phyloP scores from a whole-genome alignment of 331 rosid genomes.

The Prunus yedoensis region DNA sequence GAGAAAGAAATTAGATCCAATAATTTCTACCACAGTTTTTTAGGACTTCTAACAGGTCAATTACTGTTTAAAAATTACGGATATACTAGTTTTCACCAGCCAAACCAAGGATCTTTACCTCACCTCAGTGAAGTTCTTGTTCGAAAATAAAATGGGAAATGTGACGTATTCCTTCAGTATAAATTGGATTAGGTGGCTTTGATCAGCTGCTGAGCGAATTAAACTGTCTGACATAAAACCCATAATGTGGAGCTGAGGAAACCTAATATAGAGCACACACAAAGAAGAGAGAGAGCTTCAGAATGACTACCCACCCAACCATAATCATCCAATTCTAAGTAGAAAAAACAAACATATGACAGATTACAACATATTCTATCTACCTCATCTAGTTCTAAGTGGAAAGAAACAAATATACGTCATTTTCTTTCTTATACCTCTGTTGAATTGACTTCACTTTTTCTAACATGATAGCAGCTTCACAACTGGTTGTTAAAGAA shows the following conservation, averaged over 20 bases:
- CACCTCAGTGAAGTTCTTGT: conserved; percentile 69
- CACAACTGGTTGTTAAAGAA: conserved; percentile 18
- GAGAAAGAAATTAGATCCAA: not conserved
- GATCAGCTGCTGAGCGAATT: conserved; percentile 31
- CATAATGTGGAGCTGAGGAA: conserved; percentile 61
- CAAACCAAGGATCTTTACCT: conserved; percentile 36
- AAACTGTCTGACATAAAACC: conserved; percentile 48
- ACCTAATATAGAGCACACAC: conserved; percentile 46
- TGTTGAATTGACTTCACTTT: conserved; percentile 68
- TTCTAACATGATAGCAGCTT: conserved; percentile 36
- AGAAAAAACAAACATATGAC: conserved; percentile 17
- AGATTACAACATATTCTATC: not conserved
- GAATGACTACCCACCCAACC: not conserved
- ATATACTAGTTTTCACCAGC: conserved; percentile 16
- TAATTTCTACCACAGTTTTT: too few species aligned
- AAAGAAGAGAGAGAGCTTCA: conserved; percentile 15
- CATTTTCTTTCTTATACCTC: conserved; percentile 43
- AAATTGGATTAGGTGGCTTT: conserved; percentile 39
- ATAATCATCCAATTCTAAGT: conserved; percentile 10
- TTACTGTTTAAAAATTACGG: conserved; percentile 1
- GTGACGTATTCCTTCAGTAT: conserved; percentile 61
- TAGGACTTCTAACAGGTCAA: not conserved
- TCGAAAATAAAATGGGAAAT: conserved; percentile 73
- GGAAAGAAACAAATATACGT: conserved; percentile 12
- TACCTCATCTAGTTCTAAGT: conserved; percentile 9